Base-by-base conservation (phyloP, 345 rosid genomes). In the Durio zibethinus region DNA sequence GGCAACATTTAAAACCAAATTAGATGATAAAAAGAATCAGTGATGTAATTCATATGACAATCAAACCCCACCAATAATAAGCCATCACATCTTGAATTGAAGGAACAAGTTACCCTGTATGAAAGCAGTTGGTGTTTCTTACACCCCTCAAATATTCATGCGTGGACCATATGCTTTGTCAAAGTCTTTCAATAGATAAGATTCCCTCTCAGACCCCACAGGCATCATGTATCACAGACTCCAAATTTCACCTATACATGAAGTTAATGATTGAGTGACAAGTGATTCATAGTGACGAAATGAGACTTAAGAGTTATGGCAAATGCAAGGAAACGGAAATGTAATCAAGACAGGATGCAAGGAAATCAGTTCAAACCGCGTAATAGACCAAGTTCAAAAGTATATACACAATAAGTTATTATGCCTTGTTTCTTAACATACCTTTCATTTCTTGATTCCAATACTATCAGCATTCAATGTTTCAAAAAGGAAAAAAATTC, bases 111-210 rank as follows among this genome's bases (percentile, higher is more conserved):
- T 38, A 53, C 79, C 48, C 35, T 42, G 45, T 62, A 33, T 63
- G 47, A 18, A 45, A 5, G 40, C 36, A 36, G 74, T 76, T 83
- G 80, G 75, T 66, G 82, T 81, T 79, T 61, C 88, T 85, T 83
- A 21, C 83, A 85, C 88, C 59, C 78, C 23, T 74, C 84, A 68
- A 45, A 70, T 81, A 79, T 77, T 79, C 84, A 56, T 10, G 50
- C 18, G 77, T 53, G 83, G 80, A 72, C 83, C 84, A 53, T 71
- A 47, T 27, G 66, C 21, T 78, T 20, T 73, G 71, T 63, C 81
- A 27, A 73, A 27, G 9, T 65, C 56, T 73, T 78, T 79, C 31
- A 74, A 33, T 81, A 73, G 60, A 80, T 65, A 75, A 31, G 67
- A 81, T 78, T 78, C 86, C 68, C 29, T 50, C 21, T 47, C 76